Evolutionary conservation across 192 early-diverging fungal species (phyloP), one percentile per base, ranked within the genome.

Genomic region (Coemansia sp.): DNA sequence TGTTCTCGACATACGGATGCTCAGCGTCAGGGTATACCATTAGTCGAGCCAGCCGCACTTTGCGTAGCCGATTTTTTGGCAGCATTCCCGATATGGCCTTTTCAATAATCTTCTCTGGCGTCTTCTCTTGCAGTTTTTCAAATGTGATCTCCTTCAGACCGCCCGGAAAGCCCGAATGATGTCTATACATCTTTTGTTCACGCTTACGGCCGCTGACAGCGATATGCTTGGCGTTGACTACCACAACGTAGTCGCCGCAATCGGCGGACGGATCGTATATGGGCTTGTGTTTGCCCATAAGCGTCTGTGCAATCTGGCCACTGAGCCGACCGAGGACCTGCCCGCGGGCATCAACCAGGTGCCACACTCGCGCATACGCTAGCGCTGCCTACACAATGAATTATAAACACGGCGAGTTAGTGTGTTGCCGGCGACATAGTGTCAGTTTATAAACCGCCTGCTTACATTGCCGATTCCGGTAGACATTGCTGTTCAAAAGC

Each of bases 261-360:
- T 98, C 96, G 15, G 88, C 82, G 51, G 93, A 91, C 39, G 93
- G 94, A 69, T 94, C 84, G 66, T 86, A 94, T 48, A 91, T 90
- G 22, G 94, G 94, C 87, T 96, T 96, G 82, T 98, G 92, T 74
- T 98, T 98, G 29, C 96, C 96, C 84, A 94, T 91, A 39, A 98
- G 85, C 17, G 94, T 94, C 43, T 91, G 91, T 66, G 90, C 88
- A 50, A 96, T 90, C 48, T 88, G 84, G 47, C 92, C 85, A 14
- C 93, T 86, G 60, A 98, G 73, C 54, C 88, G 88, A n/a, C 94
- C 94, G 25, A 98, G 87, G 21, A 92, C 84, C 74, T 92, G 86
- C 49, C 91, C 90, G 58, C 86, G 85, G 27, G 92, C 92, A 75
- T 95, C 93, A 32, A 97, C 94, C 45, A 93, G 81, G 73, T 94